These are phyloP conservation scores for Rauvolfia tetraphylla DNA, from an alignment of 257 asterid species.

Conservation along the genomic window DNA sequence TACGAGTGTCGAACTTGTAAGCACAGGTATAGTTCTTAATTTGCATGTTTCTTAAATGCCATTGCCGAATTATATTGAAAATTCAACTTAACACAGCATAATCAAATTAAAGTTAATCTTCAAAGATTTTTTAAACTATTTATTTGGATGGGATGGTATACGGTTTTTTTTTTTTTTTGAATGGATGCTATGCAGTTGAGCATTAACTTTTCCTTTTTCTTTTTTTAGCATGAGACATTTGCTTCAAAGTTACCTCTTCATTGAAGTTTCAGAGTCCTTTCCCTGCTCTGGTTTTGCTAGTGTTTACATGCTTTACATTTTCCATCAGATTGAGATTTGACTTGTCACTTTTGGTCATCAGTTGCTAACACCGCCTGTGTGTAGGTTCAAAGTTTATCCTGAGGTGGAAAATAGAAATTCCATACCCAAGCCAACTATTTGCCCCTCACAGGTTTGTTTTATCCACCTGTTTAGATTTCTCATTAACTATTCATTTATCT, in stretches of 20 bases:
- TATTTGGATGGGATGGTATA: background rate
- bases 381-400: conserved; percentile 85
- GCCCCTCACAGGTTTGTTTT: conserved; percentile 80
- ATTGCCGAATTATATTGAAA: background rate
- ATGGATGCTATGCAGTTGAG: background rate
- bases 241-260: background rate
- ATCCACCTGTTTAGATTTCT: conserved; percentile 6
- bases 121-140: background rate
- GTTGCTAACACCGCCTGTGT: conserved; percentile 20
- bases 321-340: background rate
- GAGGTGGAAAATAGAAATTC: conserved; percentile 92
- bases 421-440: conserved; percentile 62
- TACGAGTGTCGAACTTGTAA: conserved; percentile 82
- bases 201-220: background rate
- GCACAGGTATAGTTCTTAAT: conserved; percentile 54
- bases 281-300: background rate
- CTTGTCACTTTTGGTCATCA: conserved; percentile 1
- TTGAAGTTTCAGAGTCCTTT: background rate
- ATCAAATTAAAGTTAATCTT: background rate
- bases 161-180: background rate
- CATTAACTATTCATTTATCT: background rate
- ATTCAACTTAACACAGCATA: background rate
- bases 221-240: background rate
- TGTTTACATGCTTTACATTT: background rate
- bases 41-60: background rate